phyloP scores from a whole-genome alignment of 805 yeast genomes.

The Starmerella ratchasimensis region DNA sequence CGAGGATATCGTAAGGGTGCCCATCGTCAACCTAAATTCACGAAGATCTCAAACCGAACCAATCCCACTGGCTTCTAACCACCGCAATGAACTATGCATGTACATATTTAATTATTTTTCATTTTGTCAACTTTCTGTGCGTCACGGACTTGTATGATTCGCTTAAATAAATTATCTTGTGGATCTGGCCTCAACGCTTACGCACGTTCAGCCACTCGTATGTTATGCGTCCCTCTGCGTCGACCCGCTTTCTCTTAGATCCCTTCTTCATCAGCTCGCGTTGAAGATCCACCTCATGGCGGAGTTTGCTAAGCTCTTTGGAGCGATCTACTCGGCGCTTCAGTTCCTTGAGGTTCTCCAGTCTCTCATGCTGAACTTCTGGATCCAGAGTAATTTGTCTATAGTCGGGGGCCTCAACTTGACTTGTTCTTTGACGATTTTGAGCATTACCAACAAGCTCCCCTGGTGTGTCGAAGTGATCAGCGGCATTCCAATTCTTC shows the following conservation, averaged over 20 bases:
- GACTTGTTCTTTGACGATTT: too few species aligned
- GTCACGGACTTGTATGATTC: not conserved
- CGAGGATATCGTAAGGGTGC: slow-evolving; percentile 76
- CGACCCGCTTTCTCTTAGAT: slow-evolving; percentile 59
- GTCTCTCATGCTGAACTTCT: slow-evolving; percentile 32
- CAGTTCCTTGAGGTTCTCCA: slow-evolving; percentile 46
- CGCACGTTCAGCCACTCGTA: slow-evolving; percentile 70
- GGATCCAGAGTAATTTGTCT: slow-evolving; percentile 28
- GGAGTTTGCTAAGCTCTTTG: slow-evolving; percentile 50
- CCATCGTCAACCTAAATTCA: slow-evolving; percentile 75
- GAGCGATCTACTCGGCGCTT: slow-evolving; percentile 59
- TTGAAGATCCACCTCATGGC: slow-evolving; percentile 59
- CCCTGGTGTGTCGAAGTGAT: slow-evolving; percentile 54
- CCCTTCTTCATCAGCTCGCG: slow-evolving; percentile 87
- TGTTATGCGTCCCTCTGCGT: slow-evolving; percentile 48
- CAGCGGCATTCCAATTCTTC: slow-evolving; percentile 46
- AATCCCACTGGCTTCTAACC: slow-evolving; percentile 56
- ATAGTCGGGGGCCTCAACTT: too few species aligned
- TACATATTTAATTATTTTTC: too few species aligned
- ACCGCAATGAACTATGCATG: too few species aligned
- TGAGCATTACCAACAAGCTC: slow-evolving; percentile 62
- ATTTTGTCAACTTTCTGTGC: not conserved
- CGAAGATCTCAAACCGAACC: slow-evolving; percentile 64
- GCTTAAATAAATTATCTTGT: not conserved
- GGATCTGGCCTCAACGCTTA: slow-evolving; percentile 20